Evolutionary conservation across 2,329 filamentous ascomycete genomes (phyloP), one percentile per base, ranked within the genome.

Genomic region (Aspergillus piperis): DNA sequence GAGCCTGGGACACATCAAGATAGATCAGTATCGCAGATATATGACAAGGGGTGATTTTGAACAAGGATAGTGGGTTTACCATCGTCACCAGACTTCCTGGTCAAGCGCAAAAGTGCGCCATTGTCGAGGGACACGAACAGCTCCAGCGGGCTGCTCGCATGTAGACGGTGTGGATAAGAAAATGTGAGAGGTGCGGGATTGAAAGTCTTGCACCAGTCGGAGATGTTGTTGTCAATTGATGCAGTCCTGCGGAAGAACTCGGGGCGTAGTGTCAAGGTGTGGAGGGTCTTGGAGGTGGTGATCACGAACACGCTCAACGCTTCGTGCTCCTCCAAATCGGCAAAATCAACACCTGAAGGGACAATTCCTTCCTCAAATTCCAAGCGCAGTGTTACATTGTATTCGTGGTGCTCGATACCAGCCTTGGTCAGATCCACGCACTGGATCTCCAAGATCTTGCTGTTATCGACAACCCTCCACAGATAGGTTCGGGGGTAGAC

Each of bases 381-480:
- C 61, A 99, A 85, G 68, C 91, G 87, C 54, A 97, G 82, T 4
- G 90, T 88, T 54, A 95, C 80, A 65, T 88, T 86, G 57, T 90
- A 86, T 76, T 96, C 91, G 54, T 78, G 73, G 47, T 82, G 77
- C 21, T 87, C 84, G 66, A 82, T 84, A 62, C 82, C 83, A 66
- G 83, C 85, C 79, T 85, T 92, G 73, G 87, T 89, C 66, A 97
- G 79, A 77, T 99, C 95, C 62, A 91, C 87, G 42, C 87, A 88
- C 71, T 91, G 90, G 54, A 99, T 83, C 77, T 95, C 94, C 68
- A 99, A 82, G 63, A 92, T 82, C 66, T 86, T 90, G 70, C 88
- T 87, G 69, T 91, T 87, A 71, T 96, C 90, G 62, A 97, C 79
- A 41, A 98, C 84, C 68, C 94, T 87, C 95, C 95, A 99, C 51